A percentile compares a stretch with the other conserved stretches of the same genome.
Conservation (phyloP, 306 rosid species). For the Albizia julibrissin region DNA sequence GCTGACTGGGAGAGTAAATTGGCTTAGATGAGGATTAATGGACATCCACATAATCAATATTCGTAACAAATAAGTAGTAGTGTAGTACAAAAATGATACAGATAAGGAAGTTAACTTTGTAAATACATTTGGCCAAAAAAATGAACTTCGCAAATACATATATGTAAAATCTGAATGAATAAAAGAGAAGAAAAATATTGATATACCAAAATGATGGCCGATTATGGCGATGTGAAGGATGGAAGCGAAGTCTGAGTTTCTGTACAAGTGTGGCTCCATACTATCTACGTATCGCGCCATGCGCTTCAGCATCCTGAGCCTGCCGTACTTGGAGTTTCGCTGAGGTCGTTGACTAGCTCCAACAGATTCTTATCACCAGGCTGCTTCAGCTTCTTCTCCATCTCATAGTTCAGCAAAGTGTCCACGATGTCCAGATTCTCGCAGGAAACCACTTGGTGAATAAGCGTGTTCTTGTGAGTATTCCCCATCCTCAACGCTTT, state of each 20-base stretch:
- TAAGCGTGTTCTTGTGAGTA: background rate
- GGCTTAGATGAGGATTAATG: too few relatives aligned
- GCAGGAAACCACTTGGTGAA: background rate
- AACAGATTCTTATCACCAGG: background rate
- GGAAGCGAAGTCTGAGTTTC: background rate
- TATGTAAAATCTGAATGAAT: too few relatives aligned
- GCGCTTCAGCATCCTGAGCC: background rate
- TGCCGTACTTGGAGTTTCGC: background rate
- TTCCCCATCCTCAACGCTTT: background rate
- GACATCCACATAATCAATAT: too few relatives aligned
- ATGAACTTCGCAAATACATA: too few relatives aligned
- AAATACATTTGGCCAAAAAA: too few relatives aligned
- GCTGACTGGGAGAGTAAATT: too few relatives aligned
- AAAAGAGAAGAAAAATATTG: too few relatives aligned
- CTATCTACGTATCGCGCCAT: background rate
- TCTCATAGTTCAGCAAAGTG: background rate
- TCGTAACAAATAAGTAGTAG: too few relatives aligned
- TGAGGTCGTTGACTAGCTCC: background rate
- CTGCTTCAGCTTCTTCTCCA: background rate
- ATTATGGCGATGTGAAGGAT: constrained; percentile 19
- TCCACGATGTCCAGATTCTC: background rate
- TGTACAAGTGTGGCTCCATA: background rate
- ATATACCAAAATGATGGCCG: constrained; percentile 20
- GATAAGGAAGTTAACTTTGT: too few relatives aligned
- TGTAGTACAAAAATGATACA: too few relatives aligned